Evolutionary conservation across 2,329 filamentous ascomycete species (phyloP).

Genomic region (Ceratocystis diversiconidia): DNA sequence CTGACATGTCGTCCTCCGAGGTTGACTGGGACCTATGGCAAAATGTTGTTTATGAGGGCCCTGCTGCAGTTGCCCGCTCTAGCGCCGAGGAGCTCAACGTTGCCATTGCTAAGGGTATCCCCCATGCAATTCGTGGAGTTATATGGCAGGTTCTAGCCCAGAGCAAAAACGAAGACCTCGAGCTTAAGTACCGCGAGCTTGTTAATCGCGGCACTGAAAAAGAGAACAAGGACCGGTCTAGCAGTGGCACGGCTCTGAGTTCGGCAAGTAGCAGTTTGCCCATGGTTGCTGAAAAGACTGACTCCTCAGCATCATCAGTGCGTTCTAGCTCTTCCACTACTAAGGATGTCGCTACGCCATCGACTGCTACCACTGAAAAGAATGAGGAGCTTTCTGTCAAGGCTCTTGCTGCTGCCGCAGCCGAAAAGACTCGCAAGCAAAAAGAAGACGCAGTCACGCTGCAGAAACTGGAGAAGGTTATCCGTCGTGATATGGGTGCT

Average conservation of each 20-base stretch:
- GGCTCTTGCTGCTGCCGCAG: constrained; percentile 46
- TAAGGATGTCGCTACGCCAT: constrained; percentile 35
- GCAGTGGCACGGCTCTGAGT: constrained; percentile 39
- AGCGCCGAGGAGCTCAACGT: constrained; percentile 80
- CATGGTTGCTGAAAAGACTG: constrained; percentile 50
- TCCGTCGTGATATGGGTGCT: constrained; percentile 78
- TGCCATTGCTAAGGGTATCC: constrained; percentile 86
- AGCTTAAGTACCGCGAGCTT: constrained; percentile 73
- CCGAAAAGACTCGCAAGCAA: constrained; percentile 60
- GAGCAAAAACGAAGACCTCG: constrained; percentile 84
- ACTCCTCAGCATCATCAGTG: constrained; percentile 72
- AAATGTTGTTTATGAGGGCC: constrained; percentile 84
- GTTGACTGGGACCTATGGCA: constrained; percentile 99
- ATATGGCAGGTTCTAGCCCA: constrained; percentile 97
- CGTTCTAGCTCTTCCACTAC: constrained; percentile 65
- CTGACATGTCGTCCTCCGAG: constrained; percentile 52
- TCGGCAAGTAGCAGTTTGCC: constrained; percentile 40
- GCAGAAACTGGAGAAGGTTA: constrained; percentile 76
- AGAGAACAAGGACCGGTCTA: constrained; percentile 46
- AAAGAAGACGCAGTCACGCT: constrained; percentile 63
- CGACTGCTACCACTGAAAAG: constrained; percentile 35
- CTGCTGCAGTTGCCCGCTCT: constrained; percentile 71
- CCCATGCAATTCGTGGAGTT: constrained; percentile 88
- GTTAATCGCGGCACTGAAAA: constrained; percentile 68
- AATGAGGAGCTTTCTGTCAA: constrained; percentile 50